Base-by-base conservation (phyloP, 176 grass and related monocot species). In the Raddia distichophylla region DNA sequence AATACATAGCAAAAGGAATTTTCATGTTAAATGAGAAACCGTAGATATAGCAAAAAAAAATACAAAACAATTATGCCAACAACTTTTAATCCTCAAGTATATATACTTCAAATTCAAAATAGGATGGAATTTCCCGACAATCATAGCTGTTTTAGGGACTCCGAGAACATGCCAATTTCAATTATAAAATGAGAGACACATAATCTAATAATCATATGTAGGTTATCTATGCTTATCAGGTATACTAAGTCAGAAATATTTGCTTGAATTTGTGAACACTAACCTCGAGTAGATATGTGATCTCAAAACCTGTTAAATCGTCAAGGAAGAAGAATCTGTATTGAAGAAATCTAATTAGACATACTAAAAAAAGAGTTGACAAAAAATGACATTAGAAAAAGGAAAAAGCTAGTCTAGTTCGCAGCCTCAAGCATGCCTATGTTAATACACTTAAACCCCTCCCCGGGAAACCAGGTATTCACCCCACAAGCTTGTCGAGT, bases 271-370 rank as follows among this genome's bases (percentile, higher is more conserved):
- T 60, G 64, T 60, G 56, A 83, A 69, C 60, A 75, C 49, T 76
- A 79, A 94, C 94, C 91, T 97, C 91, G 15, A 97, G 82, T 80
- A 97, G 91, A 87, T 92, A 90, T 73, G 94, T 97, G 77, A 97
- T 89, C 64, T 97, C 94, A 77, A 97, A 97, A n/a, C 94, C 94
- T 32, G 94, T 97, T 69, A 94, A 74, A 88, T 97, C 94, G 88
- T 97, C 94, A 47, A 97, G 67, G 64, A 97, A 94, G 83, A 97
- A 97, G 76, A 97, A 94, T 76, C 94, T 97, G 74, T 72, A 15
- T 51, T 62, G 10, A 68, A 84, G 73, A 79, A 88, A 84, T 65
- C 20, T 53, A 51, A 67, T 76, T 78, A 82, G 58, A 80, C 35
- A 73, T 71, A 15, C 33, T n/a, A 34, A 22, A 59, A 59, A 20